phyloP scores from a whole-genome alignment of 2,329 filamentous ascomycete species.

The Penicillium rolfsii region DNA sequence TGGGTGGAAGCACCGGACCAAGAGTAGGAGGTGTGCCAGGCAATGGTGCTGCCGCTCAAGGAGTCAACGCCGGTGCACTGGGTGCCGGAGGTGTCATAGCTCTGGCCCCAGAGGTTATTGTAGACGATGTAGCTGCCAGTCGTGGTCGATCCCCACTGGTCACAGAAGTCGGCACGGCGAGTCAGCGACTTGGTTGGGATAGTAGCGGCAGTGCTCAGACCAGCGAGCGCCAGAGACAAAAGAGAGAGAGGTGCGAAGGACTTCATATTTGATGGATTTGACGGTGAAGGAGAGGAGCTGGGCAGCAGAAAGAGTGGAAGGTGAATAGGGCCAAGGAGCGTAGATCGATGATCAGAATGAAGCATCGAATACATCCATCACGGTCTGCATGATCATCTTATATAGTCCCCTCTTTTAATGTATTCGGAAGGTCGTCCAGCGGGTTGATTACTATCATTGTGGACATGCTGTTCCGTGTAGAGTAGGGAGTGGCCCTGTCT shows the following conservation, averaged over 20 bases:
- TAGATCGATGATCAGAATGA: not conserved
- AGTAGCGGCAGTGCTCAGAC: slow-evolving; percentile 30
- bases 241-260: slow-evolving; percentile 28
- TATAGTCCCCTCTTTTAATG: not conserved
- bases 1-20: slow-evolving; percentile 47
- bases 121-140: slow-evolving; percentile 54
- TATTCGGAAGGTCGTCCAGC: slow-evolving; percentile 9
- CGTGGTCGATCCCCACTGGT: slow-evolving; percentile 43
- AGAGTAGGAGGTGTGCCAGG: slow-evolving; percentile 52
- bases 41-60: slow-evolving; percentile 39
- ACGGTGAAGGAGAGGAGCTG: not conserved
- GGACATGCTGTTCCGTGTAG: slow-evolving; percentile 23
- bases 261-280: slow-evolving; percentile 34
- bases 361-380: not conserved
- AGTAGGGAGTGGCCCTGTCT: slow-evolving; percentile 26
- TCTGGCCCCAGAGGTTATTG: slow-evolving; percentile 57
- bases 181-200: slow-evolving; percentile 28
- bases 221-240: slow-evolving; percentile 27
- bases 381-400: not conserved
- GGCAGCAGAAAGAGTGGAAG: slow-evolving; percentile 4
- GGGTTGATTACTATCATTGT: not conserved
- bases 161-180: slow-evolving; percentile 45
- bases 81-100: slow-evolving; percentile 39
- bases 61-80: slow-evolving; percentile 51
- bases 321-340: not conserved